phyloP scores from a whole-genome alignment of 495 filamentous ascomycete genomes.

The Bombardia bombarda region DNA sequence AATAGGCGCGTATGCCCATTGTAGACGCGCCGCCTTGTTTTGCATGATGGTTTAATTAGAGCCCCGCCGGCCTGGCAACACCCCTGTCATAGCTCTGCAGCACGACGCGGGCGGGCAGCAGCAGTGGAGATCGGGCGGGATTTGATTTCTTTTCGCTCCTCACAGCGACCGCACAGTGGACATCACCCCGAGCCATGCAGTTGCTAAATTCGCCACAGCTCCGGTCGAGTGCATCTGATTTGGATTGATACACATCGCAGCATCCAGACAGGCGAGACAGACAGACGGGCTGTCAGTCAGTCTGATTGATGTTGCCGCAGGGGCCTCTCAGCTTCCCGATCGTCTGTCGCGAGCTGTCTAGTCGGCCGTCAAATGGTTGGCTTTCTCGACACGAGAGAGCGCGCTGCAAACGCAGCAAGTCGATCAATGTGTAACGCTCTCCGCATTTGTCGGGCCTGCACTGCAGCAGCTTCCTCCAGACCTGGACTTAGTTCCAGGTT shows the following conservation, averaged over 20 bases:
- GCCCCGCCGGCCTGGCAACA: constrained; percentile 1
- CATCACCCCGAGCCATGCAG: no score
- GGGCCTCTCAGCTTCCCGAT: neutral
- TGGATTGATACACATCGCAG: no score
- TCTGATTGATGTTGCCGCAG: no score
- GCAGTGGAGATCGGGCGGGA: no score
- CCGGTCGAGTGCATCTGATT: no score
- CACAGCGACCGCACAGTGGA: no score
- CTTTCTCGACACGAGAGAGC: neutral
- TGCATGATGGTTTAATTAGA: constrained; percentile 19
- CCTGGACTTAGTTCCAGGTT: no score
- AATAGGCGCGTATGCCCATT: constrained; percentile 14
- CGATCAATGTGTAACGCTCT: neutral
- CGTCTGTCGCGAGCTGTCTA: neutral
- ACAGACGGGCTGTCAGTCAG: no score
- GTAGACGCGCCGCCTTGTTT: constrained; percentile 12
- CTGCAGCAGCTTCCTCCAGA: no score
- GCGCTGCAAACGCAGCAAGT: neutral
- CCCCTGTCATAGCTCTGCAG: neutral
- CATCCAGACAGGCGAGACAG: no score
- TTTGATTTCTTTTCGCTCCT: no score
- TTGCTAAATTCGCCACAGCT: neutral
- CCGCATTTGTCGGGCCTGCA: no score
- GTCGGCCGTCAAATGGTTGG: neutral
- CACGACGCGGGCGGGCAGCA: neutral